Base-by-base conservation (phyloP, 768 basidiomycete species). In the Termitomyces sp. region DNA sequence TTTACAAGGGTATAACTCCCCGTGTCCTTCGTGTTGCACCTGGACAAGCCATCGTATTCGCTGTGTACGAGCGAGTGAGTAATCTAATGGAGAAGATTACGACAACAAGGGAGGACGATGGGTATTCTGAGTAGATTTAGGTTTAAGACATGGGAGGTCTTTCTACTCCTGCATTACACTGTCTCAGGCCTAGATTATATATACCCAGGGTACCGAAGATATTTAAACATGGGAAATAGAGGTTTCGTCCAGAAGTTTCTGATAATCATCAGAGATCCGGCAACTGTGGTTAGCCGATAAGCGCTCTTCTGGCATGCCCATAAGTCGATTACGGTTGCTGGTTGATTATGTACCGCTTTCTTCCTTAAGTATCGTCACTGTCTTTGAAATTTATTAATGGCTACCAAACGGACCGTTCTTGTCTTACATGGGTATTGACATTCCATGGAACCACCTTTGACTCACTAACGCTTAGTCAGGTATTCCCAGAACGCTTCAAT, bases 1-100 rank as follows among this genome's bases (percentile, higher is more conserved):
- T 99, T 74, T 98, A 98, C 78, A 98, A 97, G 76, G 97, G 97
- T 20, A 98, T 99, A 69, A 98, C 95, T 0, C 97, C 97, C 36
- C 82, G 97, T 22, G 94, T 99, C 36, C 76, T 97, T 65, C 85
- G 97, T 54, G 97, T 99, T 46, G 97, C 97, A 2, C 97, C 97
- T 8, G 97, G 96, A 1, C 92, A 93, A 70, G 95, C 95, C 2
- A 91, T 98, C 63, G 96, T 98, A 36, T 98, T 98, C 67, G 92
- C 96, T 13, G 96, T 99, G 27, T 98, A 98, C 66, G 96, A 99
- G 75, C 79, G 89, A 50, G 88, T 98, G 60, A 86, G 89, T 71
- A 73, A 68, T 65, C 56, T 80, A 39, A 88, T 96, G 56, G 94
- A 96, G 78, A 76, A 70, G 55, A 76, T 92, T 53, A 77, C 83